Base-by-base conservation (phyloP, 2,329 filamentous ascomycete species). In the Byssoonygena ceratinophila region DNA sequence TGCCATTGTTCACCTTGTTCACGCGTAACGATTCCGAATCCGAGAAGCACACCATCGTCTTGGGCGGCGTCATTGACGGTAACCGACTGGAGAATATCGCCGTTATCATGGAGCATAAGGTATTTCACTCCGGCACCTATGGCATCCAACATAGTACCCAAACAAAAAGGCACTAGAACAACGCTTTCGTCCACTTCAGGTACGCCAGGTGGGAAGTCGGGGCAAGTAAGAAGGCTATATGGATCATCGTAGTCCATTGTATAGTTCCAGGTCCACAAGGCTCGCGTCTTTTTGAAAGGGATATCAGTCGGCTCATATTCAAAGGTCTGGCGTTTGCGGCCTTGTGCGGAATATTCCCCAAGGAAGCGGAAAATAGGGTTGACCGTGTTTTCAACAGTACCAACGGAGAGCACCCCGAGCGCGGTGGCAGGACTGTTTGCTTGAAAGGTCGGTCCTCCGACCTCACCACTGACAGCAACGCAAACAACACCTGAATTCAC, bases 1-100 rank as follows among this genome's bases (percentile, higher is more conserved):
- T 48, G 25, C 43, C 34, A 52, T 20, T 52, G 29, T 12, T 55
- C 49, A 5, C 53, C 53, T 45, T 47, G 41, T 12, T 34, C n/a
- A 12, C 48, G 53, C n/a, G 16, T 47, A 2, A 52, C 44, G n/a
- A 52, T 44, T 14, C 43, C 53, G 18, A 55, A 34, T 14, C 48
- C 47, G 74, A 76, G 22, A 16, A 54, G 8, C 1, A 27, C 4
- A 1, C 36, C 41, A 36, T 20, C 48, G 6, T 40, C 20, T 20
- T 39, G 27, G n/a, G 41, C n/a, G 27, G 36, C 44, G 12, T 29
- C 8, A 18, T 31, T 43, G 5, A 41, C n/a, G n/a, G 45, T 12
- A 43, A 52, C 25, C 12, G 45, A 25, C 18, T 23, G 46, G 16
- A 51, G 34, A 36, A 51, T 52, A 8, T 46, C 34, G 12, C 53